Percentiles rank a stretch among this genome's conserved stretches.
Evolutionary conservation across 2,329 filamentous ascomycete genomes (phyloP).

Genomic region (Xylariaceae sp.): DNA sequence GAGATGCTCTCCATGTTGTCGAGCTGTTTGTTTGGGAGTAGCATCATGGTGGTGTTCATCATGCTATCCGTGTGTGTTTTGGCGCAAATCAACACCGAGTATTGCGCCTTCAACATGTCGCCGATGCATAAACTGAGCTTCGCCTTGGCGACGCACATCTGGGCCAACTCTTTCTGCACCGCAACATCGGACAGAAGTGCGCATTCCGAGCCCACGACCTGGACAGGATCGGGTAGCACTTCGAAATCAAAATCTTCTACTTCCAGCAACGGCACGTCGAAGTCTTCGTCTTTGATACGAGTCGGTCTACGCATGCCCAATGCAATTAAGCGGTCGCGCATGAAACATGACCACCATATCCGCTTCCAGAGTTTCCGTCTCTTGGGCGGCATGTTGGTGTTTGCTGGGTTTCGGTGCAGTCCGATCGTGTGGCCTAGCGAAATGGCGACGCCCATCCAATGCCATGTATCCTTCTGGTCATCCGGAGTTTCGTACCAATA

Average conservation of each 20-base stretch:
- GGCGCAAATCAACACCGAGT: constrained; percentile 83
- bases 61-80: constrained; percentile 73
- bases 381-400: constrained; percentile 67
- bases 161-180: constrained; percentile 73
- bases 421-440: constrained; percentile 92
- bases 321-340: constrained; percentile 87
- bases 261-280: constrained; percentile 85
- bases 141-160: constrained; percentile 88
- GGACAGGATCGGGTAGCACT: constrained; percentile 61
- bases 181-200: constrained; percentile 64
- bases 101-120: constrained; percentile 84
- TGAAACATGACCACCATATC: constrained; percentile 98
- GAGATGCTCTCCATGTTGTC: constrained; percentile 78
- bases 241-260: constrained; percentile 80
- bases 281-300: constrained; percentile 88
- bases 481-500: constrained; percentile 98
- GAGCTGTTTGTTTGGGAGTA: constrained; percentile 82
- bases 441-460: constrained; percentile 96
- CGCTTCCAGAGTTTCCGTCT: constrained; percentile 86
- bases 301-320: constrained; percentile 91
- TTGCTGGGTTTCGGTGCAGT: constrained; percentile 76
- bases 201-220: constrained; percentile 66
- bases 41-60: constrained; percentile 76
- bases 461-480: constrained; percentile 97
- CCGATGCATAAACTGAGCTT: constrained; percentile 87